phyloP scores from a whole-genome alignment of 805 yeast species.

The Yarrowia osloensis region DNA sequence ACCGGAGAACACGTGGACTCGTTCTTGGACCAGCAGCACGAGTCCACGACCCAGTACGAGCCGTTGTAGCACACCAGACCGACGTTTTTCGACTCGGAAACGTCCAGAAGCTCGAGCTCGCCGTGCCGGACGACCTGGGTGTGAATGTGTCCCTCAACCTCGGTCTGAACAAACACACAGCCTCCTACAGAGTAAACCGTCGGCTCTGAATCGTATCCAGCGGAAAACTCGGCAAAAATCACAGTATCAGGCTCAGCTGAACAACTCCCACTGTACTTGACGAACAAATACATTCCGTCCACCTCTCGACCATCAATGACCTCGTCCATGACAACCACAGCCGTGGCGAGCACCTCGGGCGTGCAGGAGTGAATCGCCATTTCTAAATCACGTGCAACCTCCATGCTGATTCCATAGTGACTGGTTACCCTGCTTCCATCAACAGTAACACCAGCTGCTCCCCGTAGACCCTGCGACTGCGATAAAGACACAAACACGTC shows the following conservation, averaged over 20 bases:
- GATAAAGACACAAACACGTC: background rate
- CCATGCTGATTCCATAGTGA: background rate
- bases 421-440: background rate
- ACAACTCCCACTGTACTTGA: background rate
- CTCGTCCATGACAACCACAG: conserved; percentile 1
- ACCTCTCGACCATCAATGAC: background rate
- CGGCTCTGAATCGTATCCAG: background rate
- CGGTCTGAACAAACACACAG: conserved; percentile 10
- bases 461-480: background rate
- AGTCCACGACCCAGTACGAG: background rate
- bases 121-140: conserved; percentile 3
- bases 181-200: background rate
- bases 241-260: background rate
- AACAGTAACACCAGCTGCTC: background rate
- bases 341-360: background rate
- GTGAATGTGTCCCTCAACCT: background rate
- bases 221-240: background rate
- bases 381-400: background rate
- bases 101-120: background rate
- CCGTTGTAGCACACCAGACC: conserved; percentile 2
- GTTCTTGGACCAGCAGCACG: conserved; percentile 5
- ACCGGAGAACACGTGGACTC: conserved; percentile 13
- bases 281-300: conserved; percentile 5
- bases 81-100: background rate
- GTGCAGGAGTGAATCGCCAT: background rate